These are phyloP conservation scores for Exophiala sp. DNA, from an alignment of 2,329 filamentous ascomycete species.

Conservation along the genomic window DNA sequence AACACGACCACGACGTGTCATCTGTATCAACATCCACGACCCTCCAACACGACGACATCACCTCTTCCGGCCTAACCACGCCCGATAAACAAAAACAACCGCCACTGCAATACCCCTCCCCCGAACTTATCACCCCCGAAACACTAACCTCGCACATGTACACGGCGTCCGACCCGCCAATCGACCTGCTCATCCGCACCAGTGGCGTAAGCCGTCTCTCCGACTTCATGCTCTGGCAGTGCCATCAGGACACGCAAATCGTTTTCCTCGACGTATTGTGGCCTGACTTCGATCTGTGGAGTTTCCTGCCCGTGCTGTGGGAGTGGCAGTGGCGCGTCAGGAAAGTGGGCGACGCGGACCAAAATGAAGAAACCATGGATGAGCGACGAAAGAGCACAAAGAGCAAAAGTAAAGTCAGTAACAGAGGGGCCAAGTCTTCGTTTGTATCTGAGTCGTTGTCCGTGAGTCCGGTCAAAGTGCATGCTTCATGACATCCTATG, in stretches of 20 bases:
- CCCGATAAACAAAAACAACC: background rate
- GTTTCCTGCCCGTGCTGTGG: constrained; percentile 85
- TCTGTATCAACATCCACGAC: constrained; percentile 10
- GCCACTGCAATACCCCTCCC: constrained; percentile 60
- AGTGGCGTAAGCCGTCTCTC: constrained; percentile 89
- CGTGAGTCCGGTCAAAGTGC: too few relatives aligned
- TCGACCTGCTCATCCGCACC: constrained; percentile 87
- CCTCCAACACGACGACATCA: constrained; percentile 1
- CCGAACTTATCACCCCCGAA: constrained; percentile 79
- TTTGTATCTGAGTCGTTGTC: too few relatives aligned
- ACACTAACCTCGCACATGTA: constrained; percentile 85
- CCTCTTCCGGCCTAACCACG: constrained; percentile 15
- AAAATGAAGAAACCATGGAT: too few relatives aligned
- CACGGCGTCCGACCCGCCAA: constrained; percentile 76
- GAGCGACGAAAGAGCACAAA: background rate
- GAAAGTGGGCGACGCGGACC: constrained; percentile 1
- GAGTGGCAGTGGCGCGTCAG: constrained; percentile 73
- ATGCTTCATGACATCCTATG: too few relatives aligned
- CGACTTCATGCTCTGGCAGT: constrained; percentile 99
- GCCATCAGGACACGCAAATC: constrained; percentile 85
- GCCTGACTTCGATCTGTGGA: constrained; percentile 93
- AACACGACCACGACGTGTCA: constrained; percentile 16
- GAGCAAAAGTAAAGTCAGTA: background rate
- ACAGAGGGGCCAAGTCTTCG: too few relatives aligned
- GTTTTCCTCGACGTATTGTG: constrained; percentile 89